Conservation (phyloP, 352 stramenopile genomes). For the Globisporangium nodosum region DNA sequence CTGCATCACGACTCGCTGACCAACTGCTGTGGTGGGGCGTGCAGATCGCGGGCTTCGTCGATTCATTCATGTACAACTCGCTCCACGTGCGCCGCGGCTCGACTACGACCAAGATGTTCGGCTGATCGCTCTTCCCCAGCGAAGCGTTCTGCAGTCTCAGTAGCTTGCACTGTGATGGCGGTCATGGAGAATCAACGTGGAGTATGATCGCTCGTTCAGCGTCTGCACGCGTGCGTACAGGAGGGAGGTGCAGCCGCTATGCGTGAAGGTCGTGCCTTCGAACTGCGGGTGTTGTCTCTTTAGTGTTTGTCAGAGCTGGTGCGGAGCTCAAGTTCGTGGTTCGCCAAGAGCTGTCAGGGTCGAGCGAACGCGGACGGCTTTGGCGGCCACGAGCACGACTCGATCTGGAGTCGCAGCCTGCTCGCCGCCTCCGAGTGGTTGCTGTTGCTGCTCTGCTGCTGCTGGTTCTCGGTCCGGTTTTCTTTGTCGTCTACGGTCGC, state of each 20-base stretch:
- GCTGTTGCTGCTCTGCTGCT: constrained; percentile 11
- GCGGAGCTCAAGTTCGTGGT: neutral
- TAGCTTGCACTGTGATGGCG: neutral
- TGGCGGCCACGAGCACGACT: constrained; percentile 32
- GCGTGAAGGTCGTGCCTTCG: no score
- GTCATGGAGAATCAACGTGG: neutral
- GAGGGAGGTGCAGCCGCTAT: no score
- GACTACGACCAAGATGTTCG: constrained; percentile 22
- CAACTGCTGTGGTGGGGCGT: neutral
- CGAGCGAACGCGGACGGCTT: constrained; percentile 33
- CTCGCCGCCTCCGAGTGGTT: constrained; percentile 6
- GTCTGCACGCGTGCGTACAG: no score
- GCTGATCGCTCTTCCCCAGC: constrained; percentile 10
- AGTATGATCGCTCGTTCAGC: no score
- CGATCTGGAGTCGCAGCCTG: constrained; percentile 16
- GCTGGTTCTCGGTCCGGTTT: constrained; percentile 5
- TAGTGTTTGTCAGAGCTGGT: no score
- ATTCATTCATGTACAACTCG: constrained; percentile 86
- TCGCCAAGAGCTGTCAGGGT: neutral
- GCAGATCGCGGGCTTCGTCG: constrained; percentile 83
- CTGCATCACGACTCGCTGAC: neutral
- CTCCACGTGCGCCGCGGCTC: constrained; percentile 45
- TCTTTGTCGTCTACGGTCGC: neutral
- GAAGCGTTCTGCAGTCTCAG: no score
- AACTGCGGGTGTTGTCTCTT: no score